These are phyloP conservation scores for Tolypocladium tundrense DNA, from an alignment of 2,329 filamentous ascomycete species.

Conservation along the genomic window DNA sequence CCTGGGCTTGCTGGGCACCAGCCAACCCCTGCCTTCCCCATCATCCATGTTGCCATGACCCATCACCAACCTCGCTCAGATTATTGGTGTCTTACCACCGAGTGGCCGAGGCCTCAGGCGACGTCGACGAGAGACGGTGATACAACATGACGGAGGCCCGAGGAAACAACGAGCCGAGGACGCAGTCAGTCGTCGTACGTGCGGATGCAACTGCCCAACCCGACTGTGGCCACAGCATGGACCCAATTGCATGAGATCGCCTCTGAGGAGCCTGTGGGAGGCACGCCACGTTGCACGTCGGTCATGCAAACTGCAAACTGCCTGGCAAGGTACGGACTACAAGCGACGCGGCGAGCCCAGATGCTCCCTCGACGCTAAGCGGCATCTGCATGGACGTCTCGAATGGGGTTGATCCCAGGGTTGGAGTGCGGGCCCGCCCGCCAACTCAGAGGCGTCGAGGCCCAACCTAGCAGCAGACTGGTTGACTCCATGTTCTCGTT, in stretches of 20 bases:
- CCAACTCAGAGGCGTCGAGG: slow-evolving; percentile 6
- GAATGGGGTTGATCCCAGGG: slow-evolving; percentile 1
- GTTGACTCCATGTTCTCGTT: background rate
- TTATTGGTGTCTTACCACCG: background rate
- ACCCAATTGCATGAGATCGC: background rate
- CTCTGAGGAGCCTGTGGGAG: slow-evolving; percentile 5
- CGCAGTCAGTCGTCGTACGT: background rate
- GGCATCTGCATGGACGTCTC: slow-evolving; percentile 4
- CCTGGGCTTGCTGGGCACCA: background rate
- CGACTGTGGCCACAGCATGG: background rate
- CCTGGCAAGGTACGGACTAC: background rate
- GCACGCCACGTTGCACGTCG: slow-evolving; percentile 25
- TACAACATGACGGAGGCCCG: background rate
- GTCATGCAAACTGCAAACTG: slow-evolving; percentile 14
- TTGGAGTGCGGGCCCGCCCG: slow-evolving; percentile 1
- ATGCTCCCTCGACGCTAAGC: slow-evolving; percentile 7
- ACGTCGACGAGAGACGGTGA: background rate
- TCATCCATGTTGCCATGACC: background rate
- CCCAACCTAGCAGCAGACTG: slow-evolving; percentile 4
- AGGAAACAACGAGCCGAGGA: background rate
- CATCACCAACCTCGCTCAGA: background rate
- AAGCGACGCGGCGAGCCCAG: slow-evolving; percentile 2
- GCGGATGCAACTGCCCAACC: background rate
- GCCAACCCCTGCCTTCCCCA: background rate
- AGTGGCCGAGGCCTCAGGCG: background rate